Evolutionary conservation across 768 basidiomycete genomes (phyloP).

Genomic region (Neoboletus brunneissimus): DNA sequence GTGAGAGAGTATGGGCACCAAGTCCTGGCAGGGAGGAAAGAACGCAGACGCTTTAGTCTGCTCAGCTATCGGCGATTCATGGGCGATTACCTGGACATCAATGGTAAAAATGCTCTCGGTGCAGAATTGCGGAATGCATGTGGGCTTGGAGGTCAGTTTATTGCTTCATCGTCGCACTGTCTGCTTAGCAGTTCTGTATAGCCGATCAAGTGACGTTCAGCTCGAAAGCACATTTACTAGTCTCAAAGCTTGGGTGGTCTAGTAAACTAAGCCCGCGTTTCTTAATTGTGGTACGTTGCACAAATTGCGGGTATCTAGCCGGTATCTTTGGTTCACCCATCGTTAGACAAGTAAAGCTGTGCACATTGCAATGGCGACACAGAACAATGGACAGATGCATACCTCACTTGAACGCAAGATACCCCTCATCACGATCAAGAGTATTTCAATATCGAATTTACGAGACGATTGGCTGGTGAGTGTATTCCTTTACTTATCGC

Average conservation of each 20-base stretch:
- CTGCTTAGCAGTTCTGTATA: constrained; percentile 20
- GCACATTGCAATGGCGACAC: constrained; percentile 63
- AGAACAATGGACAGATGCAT: constrained; percentile 57
- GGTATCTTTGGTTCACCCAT: neutral
- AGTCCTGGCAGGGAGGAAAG: constrained; percentile 86
- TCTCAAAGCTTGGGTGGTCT: constrained; percentile 82
- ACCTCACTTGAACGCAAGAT: constrained; percentile 83
- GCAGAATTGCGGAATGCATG: constrained; percentile 71
- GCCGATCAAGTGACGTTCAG: constrained; percentile 86
- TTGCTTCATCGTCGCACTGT: neutral
- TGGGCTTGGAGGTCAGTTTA: constrained; percentile 63
- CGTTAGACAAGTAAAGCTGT: constrained; percentile 62
- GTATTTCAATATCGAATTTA: constrained; percentile 81
- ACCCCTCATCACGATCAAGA: constrained; percentile 81
- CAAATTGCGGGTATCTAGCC: neutral
- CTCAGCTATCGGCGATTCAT: constrained; percentile 91
- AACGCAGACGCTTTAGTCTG: constrained; percentile 89
- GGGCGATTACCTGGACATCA: constrained; percentile 95
- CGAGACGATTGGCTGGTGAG: constrained; percentile 94
- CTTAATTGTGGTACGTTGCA: constrained; percentile 72
- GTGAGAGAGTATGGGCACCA: constrained; percentile 95
- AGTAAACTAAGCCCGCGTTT: constrained; percentile 91
- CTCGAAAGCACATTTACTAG: constrained; percentile 72
- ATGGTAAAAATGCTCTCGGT: constrained; percentile 75
- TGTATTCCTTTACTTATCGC: neutral